Evolutionary conservation across 73 alveolate genomes (phyloP).

Genomic region (Tetrahymena borealis): DNA sequence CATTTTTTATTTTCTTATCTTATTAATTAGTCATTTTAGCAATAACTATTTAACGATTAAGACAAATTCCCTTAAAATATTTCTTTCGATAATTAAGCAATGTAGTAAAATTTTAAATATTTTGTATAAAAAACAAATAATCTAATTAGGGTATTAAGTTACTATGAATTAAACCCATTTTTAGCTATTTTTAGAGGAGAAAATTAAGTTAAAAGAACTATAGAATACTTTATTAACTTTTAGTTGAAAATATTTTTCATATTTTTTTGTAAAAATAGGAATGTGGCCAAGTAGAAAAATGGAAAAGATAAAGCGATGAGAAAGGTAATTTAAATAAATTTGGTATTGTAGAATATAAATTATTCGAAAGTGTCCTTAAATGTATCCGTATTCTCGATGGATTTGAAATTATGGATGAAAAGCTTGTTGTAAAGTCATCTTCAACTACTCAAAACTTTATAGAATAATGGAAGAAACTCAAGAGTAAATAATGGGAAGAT

Average conservation of each 20-base stretch:
- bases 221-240: too few species aligned
- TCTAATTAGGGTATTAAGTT: too few species aligned
- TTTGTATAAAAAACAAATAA: too few species aligned
- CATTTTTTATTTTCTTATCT: too few species aligned
- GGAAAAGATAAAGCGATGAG: not conserved
- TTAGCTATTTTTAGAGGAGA: not conserved
- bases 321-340: not conserved
- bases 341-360: not conserved
- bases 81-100: too few species aligned
- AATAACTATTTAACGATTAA: too few species aligned
- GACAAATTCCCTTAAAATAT: too few species aligned
- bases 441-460: not conserved
- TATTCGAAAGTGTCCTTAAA: not conserved
- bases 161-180: too few species aligned
- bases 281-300: not conserved
- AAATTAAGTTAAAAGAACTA: not conserved
- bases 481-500: not conserved
- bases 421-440: not conserved
- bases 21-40: too few species aligned
- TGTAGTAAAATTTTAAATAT: too few species aligned
- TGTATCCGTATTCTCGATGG: not conserved
- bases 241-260: too few species aligned
- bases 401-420: not conserved
- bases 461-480: not conserved
- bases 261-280: not conserved